Evolutionary conservation across 257 asterid species (phyloP).

Genomic region (Nicotiana sylvestris): DNA sequence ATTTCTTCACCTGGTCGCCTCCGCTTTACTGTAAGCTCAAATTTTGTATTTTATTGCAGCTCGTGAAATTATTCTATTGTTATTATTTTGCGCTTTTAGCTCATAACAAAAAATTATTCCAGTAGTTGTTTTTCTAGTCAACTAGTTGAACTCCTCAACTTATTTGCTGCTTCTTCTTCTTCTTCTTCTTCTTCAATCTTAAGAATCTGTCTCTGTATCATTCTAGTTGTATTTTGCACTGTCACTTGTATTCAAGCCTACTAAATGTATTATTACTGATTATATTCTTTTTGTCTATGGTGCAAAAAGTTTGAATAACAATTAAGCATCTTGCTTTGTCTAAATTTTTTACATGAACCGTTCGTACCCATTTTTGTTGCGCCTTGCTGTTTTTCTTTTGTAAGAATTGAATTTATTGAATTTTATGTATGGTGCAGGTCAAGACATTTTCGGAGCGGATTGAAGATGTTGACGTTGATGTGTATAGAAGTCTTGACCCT

Average conservation of each 20-base stretch:
- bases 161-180: neutral
- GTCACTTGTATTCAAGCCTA: neutral
- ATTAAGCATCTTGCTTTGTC: neutral
- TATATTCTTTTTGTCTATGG: neutral
- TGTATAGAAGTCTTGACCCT: slow-evolving; percentile 60
- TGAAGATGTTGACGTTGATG: slow-evolving; percentile 67
- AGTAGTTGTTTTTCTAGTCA: neutral
- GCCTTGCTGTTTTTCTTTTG: neutral
- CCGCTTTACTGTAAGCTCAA: slow-evolving; percentile 64
- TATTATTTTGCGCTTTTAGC: neutral
- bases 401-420: neutral
- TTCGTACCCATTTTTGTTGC: neutral
- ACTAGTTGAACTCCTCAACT: neutral
- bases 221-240: neutral
- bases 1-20: slow-evolving; percentile 36
- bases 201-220: neutral
- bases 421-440: slow-evolving; percentile 47
- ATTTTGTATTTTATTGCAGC: too few species aligned
- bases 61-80: too few species aligned
- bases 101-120: neutral
- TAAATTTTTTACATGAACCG: neutral
- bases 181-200: neutral
- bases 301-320: neutral
- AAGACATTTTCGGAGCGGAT: slow-evolving; percentile 56
- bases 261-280: neutral